Evolutionary conservation across 2,329 filamentous ascomycete genomes (phyloP), one percentile per base, ranked within the genome.

Genomic region (Trichophyton equinum): DNA sequence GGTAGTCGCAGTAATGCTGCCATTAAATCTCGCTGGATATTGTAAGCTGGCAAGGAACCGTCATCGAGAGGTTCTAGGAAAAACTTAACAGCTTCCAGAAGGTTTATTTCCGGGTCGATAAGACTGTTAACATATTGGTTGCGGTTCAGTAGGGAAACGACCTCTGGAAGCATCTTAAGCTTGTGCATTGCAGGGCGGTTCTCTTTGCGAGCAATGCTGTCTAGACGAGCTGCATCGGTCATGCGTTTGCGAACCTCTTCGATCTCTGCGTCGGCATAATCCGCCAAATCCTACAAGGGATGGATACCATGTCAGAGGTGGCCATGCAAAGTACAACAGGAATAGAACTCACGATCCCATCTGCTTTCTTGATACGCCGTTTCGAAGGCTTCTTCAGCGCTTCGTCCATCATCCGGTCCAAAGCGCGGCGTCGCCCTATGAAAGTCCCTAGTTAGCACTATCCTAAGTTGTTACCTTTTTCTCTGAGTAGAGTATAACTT

Each of bases 21-120:
- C 72, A 99, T 94, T 49, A 99, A 83, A 72, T 97, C 91, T 64
- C 91, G 89, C 77, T 99, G 94, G 66, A 99, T 97, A 71, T 94
- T 94, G 77, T 96, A 99, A 33, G 94, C 92, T 0, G 94, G 94
- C 57, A 99, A 81, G 63, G 89, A 92, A 61, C 92, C 94, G 71
- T 97, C 92, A 68, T 92, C 91, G 53, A 97, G 82, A 0, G 94
- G 94, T 72, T 99, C 94, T 22, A 99, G 82, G 81, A 97, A 97
- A 81, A 95, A 97, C 71, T 92, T 91, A 69, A 99, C 90, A 13
- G 91, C 89, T 74, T 95, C 90, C 44, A 99, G 79, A 64, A 99
- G 87, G 76, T 97, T 96, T 70, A 88, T 95, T 70, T 99, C 94
- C 0, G 92, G 92, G 67, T 96, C 92, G 46, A 96, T 85, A 57